Evolutionary conservation across 106 monocot genomes (phyloP), one percentile per base, ranked within the genome.

Genomic region (Dactylorhiza incarnata): DNA sequence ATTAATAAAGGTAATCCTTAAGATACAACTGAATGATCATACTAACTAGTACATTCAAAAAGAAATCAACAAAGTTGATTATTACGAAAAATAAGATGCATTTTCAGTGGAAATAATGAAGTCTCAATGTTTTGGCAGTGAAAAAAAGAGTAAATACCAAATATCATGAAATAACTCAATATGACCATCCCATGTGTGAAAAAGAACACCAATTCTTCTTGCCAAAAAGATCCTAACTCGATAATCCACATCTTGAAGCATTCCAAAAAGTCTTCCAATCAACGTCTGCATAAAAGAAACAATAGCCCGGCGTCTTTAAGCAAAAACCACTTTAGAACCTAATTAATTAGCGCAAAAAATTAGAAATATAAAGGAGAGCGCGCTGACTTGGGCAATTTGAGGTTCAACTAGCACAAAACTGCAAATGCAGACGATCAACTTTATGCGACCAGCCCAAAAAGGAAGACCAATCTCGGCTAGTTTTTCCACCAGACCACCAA

Each of bases 151-250:
- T 17, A 76, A 51, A 66, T 86, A 93, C 97, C 97, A 91, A 80
- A 94, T 84, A 84, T 97, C 97, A 83, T 97, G 83, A 56, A 97
- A 91, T 29, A 97, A 83, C 50, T 87, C 93, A 49, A 79, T 81
- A 77, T 97, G 97, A 5, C 97, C 97, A 89, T 97, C 97, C 97
- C 97, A 97, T 17, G 80, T 91, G 70, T 85, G 93, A 78, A 97
- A 97, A 78, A 97, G 93, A 74, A 89, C 11, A 65, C 83, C 83
- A 72, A 94, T 69, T 65, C 76, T 82, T 82, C 85, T 91, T 65
- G 89, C 89, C 66, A 94, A 74, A 82, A 89, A 87, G 47, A 91
- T 77, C 78, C 97, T 91, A 58, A 97, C 97, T n/a, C 91, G 81
- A 80, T 89, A 97, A 81, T 97, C 93, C 79, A 75, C 23, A 84